phyloP scores from a whole-genome alignment of 2,329 filamentous ascomycete genomes.

The Rutstroemia sydowiana region DNA sequence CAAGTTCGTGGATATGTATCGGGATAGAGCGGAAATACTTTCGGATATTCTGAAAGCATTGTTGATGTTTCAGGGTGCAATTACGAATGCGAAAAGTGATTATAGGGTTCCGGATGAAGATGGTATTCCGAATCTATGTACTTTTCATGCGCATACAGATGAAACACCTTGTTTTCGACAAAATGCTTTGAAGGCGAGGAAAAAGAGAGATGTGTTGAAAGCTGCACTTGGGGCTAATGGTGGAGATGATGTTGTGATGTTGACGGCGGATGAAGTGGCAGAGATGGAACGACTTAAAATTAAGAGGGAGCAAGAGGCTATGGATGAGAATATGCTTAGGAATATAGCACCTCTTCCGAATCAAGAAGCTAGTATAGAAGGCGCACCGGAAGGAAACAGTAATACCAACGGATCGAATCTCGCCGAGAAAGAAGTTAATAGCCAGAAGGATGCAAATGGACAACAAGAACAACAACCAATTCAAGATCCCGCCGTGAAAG shows the following conservation, averaged over 20 bases:
- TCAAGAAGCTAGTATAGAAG: too few relatives aligned
- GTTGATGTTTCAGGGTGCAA: neutral
- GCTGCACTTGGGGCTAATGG: neutral
- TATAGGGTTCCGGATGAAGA: neutral
- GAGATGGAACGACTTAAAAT: neutral
- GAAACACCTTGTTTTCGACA: neutral
- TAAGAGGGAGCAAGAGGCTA: too few relatives aligned
- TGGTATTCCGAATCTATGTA: neutral
- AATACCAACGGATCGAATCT: too few relatives aligned
- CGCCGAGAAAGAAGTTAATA: too few relatives aligned
- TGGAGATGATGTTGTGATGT: neutral
- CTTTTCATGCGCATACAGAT: slow-evolving; percentile 1
- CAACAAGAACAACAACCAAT: too few relatives aligned
- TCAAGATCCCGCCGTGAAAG: too few relatives aligned
- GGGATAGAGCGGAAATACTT: slow-evolving; percentile 4
- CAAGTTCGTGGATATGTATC: neutral
- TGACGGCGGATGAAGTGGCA: neutral
- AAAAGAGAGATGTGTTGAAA: too few relatives aligned
- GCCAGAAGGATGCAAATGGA: too few relatives aligned
- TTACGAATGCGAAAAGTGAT: neutral
- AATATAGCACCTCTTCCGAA: too few relatives aligned
- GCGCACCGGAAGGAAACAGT: too few relatives aligned
- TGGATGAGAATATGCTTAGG: too few relatives aligned
- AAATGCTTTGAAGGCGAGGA: neutral
- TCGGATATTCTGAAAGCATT: slow-evolving; percentile 1